A percentile compares a stretch with the other conserved stretches of the same genome.
phyloP scores from a whole-genome alignment of 345 rosid genomes.

The Bruguiera sexangula region DNA sequence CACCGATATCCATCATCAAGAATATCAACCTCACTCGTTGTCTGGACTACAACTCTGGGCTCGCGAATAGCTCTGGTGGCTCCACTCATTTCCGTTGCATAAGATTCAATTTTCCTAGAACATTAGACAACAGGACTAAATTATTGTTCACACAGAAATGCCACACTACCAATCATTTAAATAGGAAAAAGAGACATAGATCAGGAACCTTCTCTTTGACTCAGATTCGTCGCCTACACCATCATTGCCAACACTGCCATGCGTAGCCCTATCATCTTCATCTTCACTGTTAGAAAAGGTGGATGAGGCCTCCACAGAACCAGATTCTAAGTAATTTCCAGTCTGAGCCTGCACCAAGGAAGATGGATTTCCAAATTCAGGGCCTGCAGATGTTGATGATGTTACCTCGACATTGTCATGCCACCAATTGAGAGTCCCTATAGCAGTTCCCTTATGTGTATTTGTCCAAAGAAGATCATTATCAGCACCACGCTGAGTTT shows the following conservation, averaged over 20 bases:
- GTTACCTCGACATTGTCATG: slow-evolving; percentile 44
- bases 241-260: slow-evolving; percentile 25
- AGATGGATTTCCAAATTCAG: slow-evolving; percentile 50
- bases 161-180: neutral
- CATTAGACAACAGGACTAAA: neutral
- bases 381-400: slow-evolving; percentile 34
- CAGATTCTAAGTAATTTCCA: slow-evolving; percentile 49
- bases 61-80: slow-evolving; percentile 72
- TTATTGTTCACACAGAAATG: neutral
- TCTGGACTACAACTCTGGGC: slow-evolving; percentile 97
- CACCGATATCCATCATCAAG: slow-evolving; percentile 97
- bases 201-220: slow-evolving; percentile 30
- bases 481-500: slow-evolving; percentile 37
- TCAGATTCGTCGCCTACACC: slow-evolving; percentile 33
- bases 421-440: slow-evolving; percentile 42
- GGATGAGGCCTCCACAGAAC: slow-evolving; percentile 53
- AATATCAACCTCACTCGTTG: slow-evolving; percentile 94
- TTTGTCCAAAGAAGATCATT: slow-evolving; percentile 50
- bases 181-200: neutral
- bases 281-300: slow-evolving; percentile 32
- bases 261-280: slow-evolving; percentile 32
- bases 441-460: slow-evolving; percentile 38
- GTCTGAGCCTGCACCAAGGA: slow-evolving; percentile 36
- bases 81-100: slow-evolving; percentile 46
- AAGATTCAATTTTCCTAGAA: slow-evolving; percentile 31